Evolutionary conservation across 768 basidiomycete species (phyloP).

Genomic region (Epithele typhae): DNA sequence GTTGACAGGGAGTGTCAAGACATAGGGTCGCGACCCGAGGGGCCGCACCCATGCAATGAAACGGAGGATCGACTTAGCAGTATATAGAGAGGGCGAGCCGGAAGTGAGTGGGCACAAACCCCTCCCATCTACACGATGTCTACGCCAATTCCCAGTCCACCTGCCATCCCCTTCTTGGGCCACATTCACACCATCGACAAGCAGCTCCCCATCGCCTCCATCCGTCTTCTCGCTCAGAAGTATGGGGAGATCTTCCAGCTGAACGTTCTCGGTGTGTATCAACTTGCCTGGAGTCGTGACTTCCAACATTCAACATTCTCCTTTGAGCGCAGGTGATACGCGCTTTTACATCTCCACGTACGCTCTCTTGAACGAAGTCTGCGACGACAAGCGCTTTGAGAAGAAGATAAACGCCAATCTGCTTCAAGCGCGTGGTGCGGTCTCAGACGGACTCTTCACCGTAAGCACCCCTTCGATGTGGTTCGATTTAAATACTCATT

Average conservation of each 20-base stretch:
- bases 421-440: constrained; percentile 30
- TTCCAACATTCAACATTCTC: no score
- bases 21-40: no score
- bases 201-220: constrained; percentile 32
- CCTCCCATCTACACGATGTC: constrained; percentile 20
- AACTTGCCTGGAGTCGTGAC: no score
- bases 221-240: constrained; percentile 31
- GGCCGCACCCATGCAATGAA: no score
- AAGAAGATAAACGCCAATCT: constrained; percentile 34
- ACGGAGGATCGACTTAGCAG: no score
- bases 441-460: constrained; percentile 40
- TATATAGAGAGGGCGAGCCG: no score
- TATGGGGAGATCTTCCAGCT: constrained; percentile 42
- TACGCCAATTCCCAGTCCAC: constrained; percentile 37
- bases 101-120: no score
- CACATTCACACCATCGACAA: constrained; percentile 32
- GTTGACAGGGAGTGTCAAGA: no score
- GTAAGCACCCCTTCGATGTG: constrained; percentile 15
- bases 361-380: constrained; percentile 36
- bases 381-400: constrained; percentile 38
- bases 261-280: constrained; percentile 27
- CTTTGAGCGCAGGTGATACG: no score
- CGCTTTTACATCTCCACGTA: constrained; percentile 16
- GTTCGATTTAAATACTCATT: no score
- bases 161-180: constrained; percentile 38